Evolutionary conservation across 1,139 yeast species (phyloP), one percentile per base, ranked within the genome.

Genomic region (Saccharomyces pastorianus): DNA sequence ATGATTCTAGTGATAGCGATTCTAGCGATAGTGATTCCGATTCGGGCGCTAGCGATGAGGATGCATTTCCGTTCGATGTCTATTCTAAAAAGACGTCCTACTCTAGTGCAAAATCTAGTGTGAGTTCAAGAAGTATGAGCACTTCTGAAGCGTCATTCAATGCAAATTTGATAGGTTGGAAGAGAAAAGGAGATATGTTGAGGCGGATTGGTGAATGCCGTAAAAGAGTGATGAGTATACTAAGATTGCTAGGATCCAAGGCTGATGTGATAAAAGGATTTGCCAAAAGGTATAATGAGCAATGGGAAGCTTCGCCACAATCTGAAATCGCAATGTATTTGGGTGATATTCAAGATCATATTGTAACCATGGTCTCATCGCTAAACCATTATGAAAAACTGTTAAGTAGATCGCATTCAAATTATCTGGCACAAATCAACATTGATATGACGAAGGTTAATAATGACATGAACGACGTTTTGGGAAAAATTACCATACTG

Each of bases 401-500:
- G 51, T 77, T 93, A 56, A 96, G 98, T 1, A 77, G 99, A 55
- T 87, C 95, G 50, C 99, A 93, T 71, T 87, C 96, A 20, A 93
- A 93, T 69, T 93, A 93, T 69, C 77, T 93, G 65, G 99, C 99
- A 1, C 99, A 93, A 67, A 87, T 93, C 66, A 93, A 91, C 69
- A 91, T 95, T 60, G 98, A 93, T 68, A 90, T 91, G 97, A 93
- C 97, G 6, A 84, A 85, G 68, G 96, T 90, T n/a, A 93, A 91
- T 71, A 93, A 93, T 65, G 97, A 91, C 63, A 91, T 95, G 79
- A 93, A 93, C 69, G 98, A 93, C 66, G 96, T 91, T 3, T 79
- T 93, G 65, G 96, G 97, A 3, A 88, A 91, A 67, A 88, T 93
- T 55, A 89, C 98, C 6, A 85, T 93, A 47, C 74, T 93, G 59